Conservation (phyloP, 805 yeast genomes). For the Maudiozyma bulderi region DNA sequence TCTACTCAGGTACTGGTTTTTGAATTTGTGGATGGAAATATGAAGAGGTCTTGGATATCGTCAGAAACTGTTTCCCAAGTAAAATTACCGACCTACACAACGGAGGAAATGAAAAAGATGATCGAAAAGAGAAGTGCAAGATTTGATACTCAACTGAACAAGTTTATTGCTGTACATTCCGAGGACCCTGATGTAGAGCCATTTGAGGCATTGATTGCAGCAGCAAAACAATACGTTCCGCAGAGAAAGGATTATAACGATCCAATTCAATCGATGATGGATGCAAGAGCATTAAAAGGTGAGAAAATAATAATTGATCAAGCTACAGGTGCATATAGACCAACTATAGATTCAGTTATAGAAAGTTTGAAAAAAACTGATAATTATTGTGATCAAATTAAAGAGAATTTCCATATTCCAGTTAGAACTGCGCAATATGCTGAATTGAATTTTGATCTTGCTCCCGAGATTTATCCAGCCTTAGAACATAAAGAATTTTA, state of each 20-base stretch:
- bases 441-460: constrained; percentile 35
- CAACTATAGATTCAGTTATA: constrained; percentile 42
- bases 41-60: constrained; percentile 40
- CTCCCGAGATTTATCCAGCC: constrained; percentile 45
- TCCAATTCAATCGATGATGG: constrained; percentile 51
- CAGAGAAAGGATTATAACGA: constrained; percentile 41
- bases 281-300: constrained; percentile 21
- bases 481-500: constrained; percentile 48
- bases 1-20: constrained; percentile 55
- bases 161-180: constrained; percentile 28
- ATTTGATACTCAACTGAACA: constrained; percentile 35
- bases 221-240: constrained; percentile 38
- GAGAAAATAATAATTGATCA: constrained; percentile 18
- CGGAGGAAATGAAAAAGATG: constrained; percentile 49
- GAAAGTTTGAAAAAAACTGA: constrained; percentile 37
- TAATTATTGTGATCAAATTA: constrained; percentile 57
- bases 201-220: constrained; percentile 30
- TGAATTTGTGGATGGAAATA: constrained; percentile 64
- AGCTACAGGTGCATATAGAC: constrained; percentile 24
- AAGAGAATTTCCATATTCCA: constrained; percentile 39
- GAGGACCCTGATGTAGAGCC: constrained; percentile 31
- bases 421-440: constrained; percentile 38
- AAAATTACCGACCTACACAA: constrained; percentile 40
- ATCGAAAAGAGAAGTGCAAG: constrained; percentile 48
- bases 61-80: constrained; percentile 33